Base-by-base conservation (phyloP, 805 yeast genomes). In the Candida verbasci region DNA sequence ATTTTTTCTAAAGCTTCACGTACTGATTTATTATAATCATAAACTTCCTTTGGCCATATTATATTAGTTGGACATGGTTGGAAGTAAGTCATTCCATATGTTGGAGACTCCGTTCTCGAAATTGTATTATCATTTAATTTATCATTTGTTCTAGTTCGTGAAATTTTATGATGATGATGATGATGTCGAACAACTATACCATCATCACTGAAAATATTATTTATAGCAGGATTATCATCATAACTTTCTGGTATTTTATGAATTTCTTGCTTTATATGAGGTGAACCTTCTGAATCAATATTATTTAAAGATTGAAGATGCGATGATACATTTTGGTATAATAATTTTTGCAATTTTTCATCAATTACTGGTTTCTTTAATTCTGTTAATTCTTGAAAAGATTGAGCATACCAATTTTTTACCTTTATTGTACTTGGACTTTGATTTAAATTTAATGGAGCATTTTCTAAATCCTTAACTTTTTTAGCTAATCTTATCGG, bases 341-440 rank as follows among this genome's bases (percentile, higher is more conserved):
- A 55, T 41, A 70, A 44, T 40, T 58, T 53, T 25, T 55, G 55
- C 43, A 73, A 56, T 31, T 68, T 70, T 12, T 55, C 65, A 31
- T 65, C 62, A 30, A 80, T 64, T 22, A 50, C 52, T 1, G 91
- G 91, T 39, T 73, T 71, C 9, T 78, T 75, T 29, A 88, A 59
- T 9, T 70, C 56, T n/a, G 82, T 77, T 46, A 87, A 70, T 53
- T 87, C 91, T 48, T 86, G 88, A 57, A 88, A 88, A 7, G 91
- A 80, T 55, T 86, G 93, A 1, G 89, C 89, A 55, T 87, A 88
- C 96, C 96, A 88, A 53, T 86, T 78, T 42, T 80, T 74, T 12
- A 87, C 96, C 45, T 79, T 72, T 35, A 74, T 65, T 34, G 89
- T 86, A 3, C 87, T 78, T 1, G 87, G 86, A 78, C 81, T 81